These are phyloP conservation scores for Colletotrichum magnum DNA, from an alignment of 2,329 filamentous ascomycete genomes.

Conservation along the genomic window DNA sequence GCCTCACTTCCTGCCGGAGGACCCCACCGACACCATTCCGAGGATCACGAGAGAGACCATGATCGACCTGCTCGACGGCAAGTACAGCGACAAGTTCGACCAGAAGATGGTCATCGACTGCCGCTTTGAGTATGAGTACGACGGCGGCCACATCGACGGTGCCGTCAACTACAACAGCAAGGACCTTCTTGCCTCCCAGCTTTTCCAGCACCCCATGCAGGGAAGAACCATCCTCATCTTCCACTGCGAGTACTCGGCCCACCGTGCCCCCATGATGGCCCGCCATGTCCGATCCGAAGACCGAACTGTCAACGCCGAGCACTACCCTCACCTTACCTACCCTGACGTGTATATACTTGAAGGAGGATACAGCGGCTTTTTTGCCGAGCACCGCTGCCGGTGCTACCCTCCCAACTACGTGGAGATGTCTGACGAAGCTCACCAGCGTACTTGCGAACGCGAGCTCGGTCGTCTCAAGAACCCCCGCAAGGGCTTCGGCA, in stretches of 20 bases:
- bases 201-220: constrained; percentile 79
- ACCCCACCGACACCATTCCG: constrained; percentile 87
- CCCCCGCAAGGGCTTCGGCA: constrained; percentile 82
- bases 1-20: constrained; percentile 86
- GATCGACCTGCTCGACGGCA: constrained; percentile 88
- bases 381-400: constrained; percentile 79
- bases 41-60: constrained; percentile 88
- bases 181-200: constrained; percentile 82
- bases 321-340: constrained; percentile 91
- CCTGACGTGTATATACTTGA: constrained; percentile 98
- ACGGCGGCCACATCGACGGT: constrained; percentile 93
- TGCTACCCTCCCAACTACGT: constrained; percentile 97
- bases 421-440: constrained; percentile 93
- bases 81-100: constrained; percentile 82
- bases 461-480: constrained; percentile 95
- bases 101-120: constrained; percentile 93
- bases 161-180: constrained; percentile 98
- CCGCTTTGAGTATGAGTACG: constrained; percentile 98
- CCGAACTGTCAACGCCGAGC: constrained; percentile 85
- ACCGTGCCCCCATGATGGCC: constrained; percentile 96
- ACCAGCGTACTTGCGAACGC: constrained; percentile 92
- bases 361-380: constrained; percentile 96
- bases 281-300: constrained; percentile 93
- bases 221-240: constrained; percentile 88
- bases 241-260: constrained; percentile 98